Evolutionary conservation across 2,329 filamentous ascomycete species (phyloP), one percentile per base, ranked within the genome.

Genomic region (Alternaria metachromatica): DNA sequence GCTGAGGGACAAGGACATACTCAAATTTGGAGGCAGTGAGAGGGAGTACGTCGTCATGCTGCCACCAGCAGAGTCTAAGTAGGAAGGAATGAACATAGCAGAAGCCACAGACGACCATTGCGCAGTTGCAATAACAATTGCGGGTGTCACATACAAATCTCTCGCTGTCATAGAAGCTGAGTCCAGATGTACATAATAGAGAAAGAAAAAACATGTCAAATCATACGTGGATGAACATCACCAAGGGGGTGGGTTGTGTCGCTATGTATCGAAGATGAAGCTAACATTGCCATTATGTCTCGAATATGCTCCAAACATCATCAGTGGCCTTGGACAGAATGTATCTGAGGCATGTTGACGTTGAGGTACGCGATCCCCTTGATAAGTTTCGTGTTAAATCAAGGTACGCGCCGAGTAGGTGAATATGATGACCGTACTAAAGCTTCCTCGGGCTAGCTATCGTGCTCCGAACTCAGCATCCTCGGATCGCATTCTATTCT

Each of bases 31-130:
- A 10, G 86, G 92, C 63, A 97, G 93, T 77, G 91, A 92, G 63
- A 88, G 94, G 73, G 96, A 99, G 81, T 99, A 98, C 80, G 93
- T 99, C n/a, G 80, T 98, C 63, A 96, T 98, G 92, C 86, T 97
- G 62, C 87, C 88, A 28, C 77, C 77, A 20, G 68, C 70, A 6
- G 77, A 78, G 15, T 37, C 50, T 4, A 51, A 60, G 20, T 56
- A 60, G 37, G 21, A 43, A 11, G 21, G 18, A 23, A 37, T 13
- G 30, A 58, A 8, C 20, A 49, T 41, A 49, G 44, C 21, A 49
- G 30, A 7, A 15, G 44, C 3, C 30, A n/a, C 8, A 53, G 18
- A 23, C 49, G 15, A 53, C 9, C 49, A 53, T 53, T 15, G 37
- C 20, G 37, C n/a, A 41, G 37, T 41, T 41, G 49, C 37, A 18